Conservation (phyloP, 192 early-diverging fungal species). For the Rhizoclosmatium globosum region DNA sequence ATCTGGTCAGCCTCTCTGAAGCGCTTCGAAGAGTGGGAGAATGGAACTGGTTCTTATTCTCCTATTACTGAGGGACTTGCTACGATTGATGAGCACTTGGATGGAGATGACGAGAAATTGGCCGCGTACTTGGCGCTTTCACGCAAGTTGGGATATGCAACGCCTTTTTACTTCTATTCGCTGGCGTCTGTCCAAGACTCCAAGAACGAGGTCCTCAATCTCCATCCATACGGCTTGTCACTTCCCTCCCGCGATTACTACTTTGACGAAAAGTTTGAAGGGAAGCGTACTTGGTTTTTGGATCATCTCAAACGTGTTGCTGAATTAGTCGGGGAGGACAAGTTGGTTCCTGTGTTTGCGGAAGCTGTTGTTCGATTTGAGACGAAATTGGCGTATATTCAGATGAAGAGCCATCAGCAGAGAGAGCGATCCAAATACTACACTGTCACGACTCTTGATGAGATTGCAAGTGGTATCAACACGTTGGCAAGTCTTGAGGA, state of each 20-base stretch:
- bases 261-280: slow-evolving; percentile 28
- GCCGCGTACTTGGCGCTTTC: slow-evolving; percentile 11
- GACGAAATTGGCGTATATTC: slow-evolving; percentile 15
- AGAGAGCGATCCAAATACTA: slow-evolving; percentile 27
- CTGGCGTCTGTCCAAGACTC: slow-evolving; percentile 4
- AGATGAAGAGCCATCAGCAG: slow-evolving; percentile 1
- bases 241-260: slow-evolving; percentile 28
- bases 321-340: slow-evolving; percentile 7
- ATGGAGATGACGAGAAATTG: background rate
- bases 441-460: slow-evolving; percentile 13
- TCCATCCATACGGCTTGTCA: slow-evolving; percentile 1
- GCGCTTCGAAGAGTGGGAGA: slow-evolving; percentile 18
- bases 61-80: slow-evolving; percentile 4
- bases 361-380: slow-evolving; percentile 26
- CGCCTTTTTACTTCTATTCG: background rate
- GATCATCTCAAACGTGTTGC: slow-evolving; percentile 4
- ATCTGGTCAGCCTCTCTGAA: slow-evolving; percentile 25
- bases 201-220: background rate
- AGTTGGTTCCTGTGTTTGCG: slow-evolving; percentile 14
- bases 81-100: background rate
- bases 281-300: slow-evolving; percentile 3
- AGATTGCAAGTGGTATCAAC: slow-evolving; percentile 14
- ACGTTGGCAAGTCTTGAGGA: slow-evolving; percentile 13
- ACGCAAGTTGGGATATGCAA: background rate
- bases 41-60: background rate